Evolutionary conservation across 768 basidiomycete species (phyloP).

Genomic region (Tricholoma furcatifolium): DNA sequence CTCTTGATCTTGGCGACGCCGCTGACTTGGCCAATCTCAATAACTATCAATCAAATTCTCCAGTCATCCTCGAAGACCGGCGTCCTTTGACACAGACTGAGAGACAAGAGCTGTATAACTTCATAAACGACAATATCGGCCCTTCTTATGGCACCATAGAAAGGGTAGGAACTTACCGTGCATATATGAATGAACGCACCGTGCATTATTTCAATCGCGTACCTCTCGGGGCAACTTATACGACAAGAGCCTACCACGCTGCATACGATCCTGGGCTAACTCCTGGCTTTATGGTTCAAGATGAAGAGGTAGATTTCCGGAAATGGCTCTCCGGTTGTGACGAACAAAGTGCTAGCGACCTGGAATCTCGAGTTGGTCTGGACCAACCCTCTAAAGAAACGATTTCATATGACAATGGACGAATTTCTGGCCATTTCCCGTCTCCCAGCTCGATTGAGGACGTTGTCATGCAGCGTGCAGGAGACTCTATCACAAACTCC

Average conservation of each 20-base stretch:
- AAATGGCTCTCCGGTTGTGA: slow-evolving; percentile 27
- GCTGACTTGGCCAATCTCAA: not conserved
- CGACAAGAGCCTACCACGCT: slow-evolving; percentile 2
- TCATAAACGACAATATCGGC: slow-evolving; percentile 48
- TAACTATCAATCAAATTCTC: slow-evolving; percentile 14
- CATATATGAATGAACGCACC: slow-evolving; percentile 48
- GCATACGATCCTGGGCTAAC: not conserved
- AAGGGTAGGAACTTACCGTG: slow-evolving; percentile 49
- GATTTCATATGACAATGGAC: too few relatives aligned
- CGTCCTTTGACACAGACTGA: slow-evolving; percentile 40
- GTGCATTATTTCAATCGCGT: slow-evolving; percentile 48
- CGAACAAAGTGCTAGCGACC: not conserved
- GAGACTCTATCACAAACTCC: too few relatives aligned
- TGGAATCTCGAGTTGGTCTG: not conserved
- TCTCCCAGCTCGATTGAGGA: too few relatives aligned
- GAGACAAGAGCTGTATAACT: slow-evolving; percentile 49
- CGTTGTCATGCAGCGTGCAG: too few relatives aligned
- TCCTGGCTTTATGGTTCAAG: slow-evolving; percentile 5
- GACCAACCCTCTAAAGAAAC: too few relatives aligned
- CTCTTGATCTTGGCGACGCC: slow-evolving; percentile 10
- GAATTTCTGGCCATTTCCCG: too few relatives aligned
- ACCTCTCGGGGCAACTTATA: slow-evolving; percentile 13
- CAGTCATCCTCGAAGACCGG: slow-evolving; percentile 25
- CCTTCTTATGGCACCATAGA: slow-evolving; percentile 46
- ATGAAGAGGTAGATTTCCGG: slow-evolving; percentile 25